Conservation (phyloP, 2,329 filamentous ascomycete species). For the Hymenoscyphus scutula region DNA sequence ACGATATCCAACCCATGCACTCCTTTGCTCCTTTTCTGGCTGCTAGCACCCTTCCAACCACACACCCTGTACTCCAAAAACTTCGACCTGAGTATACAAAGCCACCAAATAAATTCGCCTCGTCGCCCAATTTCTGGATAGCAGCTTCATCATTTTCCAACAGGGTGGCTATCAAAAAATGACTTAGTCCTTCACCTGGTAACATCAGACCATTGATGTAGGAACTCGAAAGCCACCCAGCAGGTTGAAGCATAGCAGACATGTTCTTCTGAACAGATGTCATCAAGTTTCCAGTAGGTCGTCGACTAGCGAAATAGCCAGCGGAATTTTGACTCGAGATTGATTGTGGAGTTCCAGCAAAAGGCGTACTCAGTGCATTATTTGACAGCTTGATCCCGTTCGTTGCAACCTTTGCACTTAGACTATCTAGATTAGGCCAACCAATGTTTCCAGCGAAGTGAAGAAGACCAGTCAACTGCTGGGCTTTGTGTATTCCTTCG, state of each 20-base stretch:
- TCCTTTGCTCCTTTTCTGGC: conserved; percentile 60
- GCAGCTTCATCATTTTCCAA: conserved; percentile 63
- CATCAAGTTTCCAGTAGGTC: conserved; percentile 26
- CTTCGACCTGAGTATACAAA: conserved; percentile 63
- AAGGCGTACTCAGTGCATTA: conserved; percentile 27
- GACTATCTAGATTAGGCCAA: conserved; percentile 58
- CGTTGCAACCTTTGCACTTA: conserved; percentile 32
- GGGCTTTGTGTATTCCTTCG: conserved; percentile 48
- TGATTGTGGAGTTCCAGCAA: conserved; percentile 32
- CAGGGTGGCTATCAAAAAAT: conserved; percentile 64
- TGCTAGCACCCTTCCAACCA: conserved; percentile 63
- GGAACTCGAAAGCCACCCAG: conserved; percentile 66
- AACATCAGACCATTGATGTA: conserved; percentile 65
- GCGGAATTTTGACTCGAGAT: conserved; percentile 30
- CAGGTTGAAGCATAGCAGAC: conserved; percentile 55
- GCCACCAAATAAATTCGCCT: conserved; percentile 62
- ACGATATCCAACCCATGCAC: conserved; percentile 68
- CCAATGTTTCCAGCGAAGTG: conserved; percentile 62
- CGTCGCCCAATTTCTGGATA: conserved; percentile 55
- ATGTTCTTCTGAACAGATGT: conserved; percentile 42
- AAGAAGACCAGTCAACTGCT: conserved; percentile 59
- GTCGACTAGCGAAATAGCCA: conserved; percentile 34
- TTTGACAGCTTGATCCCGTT: conserved; percentile 33
- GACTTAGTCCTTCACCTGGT: conserved; percentile 60
- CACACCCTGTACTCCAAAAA: conserved; percentile 67